Conservation (phyloP, 192 early-diverging fungal species). For the Backusella mclennaniae region DNA sequence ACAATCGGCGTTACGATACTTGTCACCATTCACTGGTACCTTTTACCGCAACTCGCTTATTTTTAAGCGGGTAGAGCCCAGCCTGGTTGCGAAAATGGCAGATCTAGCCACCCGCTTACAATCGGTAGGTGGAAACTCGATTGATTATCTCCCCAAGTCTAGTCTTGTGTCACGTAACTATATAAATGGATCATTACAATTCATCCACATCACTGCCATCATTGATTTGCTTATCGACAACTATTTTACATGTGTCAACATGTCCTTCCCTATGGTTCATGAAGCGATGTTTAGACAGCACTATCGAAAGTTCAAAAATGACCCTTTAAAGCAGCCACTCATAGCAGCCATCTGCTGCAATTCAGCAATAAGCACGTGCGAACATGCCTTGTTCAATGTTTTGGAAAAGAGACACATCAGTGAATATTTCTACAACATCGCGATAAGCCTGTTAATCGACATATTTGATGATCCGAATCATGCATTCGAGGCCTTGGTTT, state of each 20-base stretch:
- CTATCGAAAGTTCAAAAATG: not conserved
- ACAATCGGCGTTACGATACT: not conserved
- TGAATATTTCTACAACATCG: slow-evolving; percentile 2
- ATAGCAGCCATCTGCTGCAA: not conserved
- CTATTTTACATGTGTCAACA: slow-evolving; percentile 5
- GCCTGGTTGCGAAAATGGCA: not conserved
- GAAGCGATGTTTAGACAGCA: slow-evolving; percentile 1
- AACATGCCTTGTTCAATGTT: not conserved
- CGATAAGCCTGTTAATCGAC: not conserved
- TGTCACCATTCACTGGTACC: not conserved
- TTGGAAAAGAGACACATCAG: not conserved
- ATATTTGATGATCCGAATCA: slow-evolving; percentile 7
- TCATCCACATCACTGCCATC: not conserved
- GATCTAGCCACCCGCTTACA: not conserved
- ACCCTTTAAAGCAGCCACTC: not conserved
- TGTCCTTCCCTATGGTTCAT: not conserved
- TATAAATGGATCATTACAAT: not conserved
- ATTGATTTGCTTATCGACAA: not conserved
- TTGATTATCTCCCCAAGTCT: not conserved
- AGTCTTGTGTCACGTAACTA: not conserved
- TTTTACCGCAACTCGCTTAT: not conserved
- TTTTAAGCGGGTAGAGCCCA: not conserved
- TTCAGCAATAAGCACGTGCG: not conserved
- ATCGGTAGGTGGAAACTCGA: not conserved
- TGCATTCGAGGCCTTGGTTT: not conserved